Conservation (phyloP, 257 asterid species). For the Sherardia arvensis region DNA sequence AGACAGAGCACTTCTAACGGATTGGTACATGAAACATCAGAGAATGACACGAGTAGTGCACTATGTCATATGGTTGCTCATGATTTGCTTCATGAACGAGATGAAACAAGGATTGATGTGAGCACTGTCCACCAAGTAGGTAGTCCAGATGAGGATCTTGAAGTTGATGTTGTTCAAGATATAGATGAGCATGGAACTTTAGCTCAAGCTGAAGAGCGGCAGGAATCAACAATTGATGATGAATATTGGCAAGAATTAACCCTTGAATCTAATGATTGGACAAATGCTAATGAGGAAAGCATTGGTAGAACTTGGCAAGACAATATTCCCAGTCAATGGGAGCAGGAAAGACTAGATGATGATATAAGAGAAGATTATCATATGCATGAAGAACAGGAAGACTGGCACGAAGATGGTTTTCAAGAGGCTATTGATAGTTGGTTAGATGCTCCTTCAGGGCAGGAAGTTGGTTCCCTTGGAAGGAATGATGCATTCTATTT, state of each 20-base stretch:
- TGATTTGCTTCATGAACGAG: constrained; percentile 25
- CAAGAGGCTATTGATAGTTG: constrained; percentile 61
- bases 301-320: constrained; percentile 29
- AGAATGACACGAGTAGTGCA: constrained; percentile 9
- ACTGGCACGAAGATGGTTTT: constrained; percentile 45
- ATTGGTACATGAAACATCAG: constrained; percentile 22
- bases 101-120: constrained; percentile 20
- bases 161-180: constrained; percentile 25
- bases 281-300: constrained; percentile 23
- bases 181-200: constrained; percentile 32
- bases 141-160: constrained; percentile 16
- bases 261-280: constrained; percentile 26
- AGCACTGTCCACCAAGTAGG: constrained; percentile 17
- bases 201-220: constrained; percentile 30
- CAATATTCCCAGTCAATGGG: constrained; percentile 25
- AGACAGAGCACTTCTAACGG: constrained; percentile 21
- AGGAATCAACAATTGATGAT: constrained; percentile 23
- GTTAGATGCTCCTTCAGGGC: constrained; percentile 56
- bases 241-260: constrained; percentile 31
- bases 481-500: constrained; percentile 35
- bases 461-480: constrained; percentile 33
- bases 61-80: constrained; percentile 14
- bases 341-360: constrained; percentile 29
- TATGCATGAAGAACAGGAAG: constrained; percentile 40
- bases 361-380: constrained; percentile 30